Conservation (phyloP, 805 yeast genomes). For the Teunomyces funiuensis region DNA sequence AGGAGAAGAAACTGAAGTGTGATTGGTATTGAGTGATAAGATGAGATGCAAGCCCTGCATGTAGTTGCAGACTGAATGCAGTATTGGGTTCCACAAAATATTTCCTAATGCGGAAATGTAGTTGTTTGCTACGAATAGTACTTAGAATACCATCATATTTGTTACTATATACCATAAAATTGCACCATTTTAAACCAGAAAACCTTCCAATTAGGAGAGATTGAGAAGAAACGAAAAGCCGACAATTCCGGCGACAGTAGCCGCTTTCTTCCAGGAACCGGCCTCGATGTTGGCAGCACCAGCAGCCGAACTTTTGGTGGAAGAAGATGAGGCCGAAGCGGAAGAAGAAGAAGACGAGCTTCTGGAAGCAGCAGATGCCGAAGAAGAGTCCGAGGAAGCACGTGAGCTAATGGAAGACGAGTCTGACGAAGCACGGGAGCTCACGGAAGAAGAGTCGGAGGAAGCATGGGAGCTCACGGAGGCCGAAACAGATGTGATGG, state of each 20-base stretch:
- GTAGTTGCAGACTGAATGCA: no score
- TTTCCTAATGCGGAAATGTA: neutral
- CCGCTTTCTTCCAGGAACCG: slow-evolving; percentile 38
- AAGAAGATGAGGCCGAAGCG: slow-evolving; percentile 9
- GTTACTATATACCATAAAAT: slow-evolving; percentile 2
- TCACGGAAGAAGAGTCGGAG: slow-evolving; percentile 9
- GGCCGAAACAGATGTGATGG: slow-evolving; percentile 16
- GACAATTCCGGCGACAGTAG: slow-evolving; percentile 35
- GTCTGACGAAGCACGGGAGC: no score
- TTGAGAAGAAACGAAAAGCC: slow-evolving; percentile 37
- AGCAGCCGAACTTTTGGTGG: slow-evolving; percentile 16
- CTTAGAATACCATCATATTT: neutral
- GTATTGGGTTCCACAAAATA: neutral
- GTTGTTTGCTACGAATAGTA: neutral
- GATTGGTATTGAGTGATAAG: neutral
- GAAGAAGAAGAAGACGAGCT: slow-evolving; percentile 11
- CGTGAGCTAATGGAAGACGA: no score
- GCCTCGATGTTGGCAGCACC: slow-evolving; percentile 19
- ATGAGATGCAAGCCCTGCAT: no score
- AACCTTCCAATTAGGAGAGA: slow-evolving; percentile 10
- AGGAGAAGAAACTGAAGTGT: neutral
- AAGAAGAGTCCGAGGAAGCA: slow-evolving; percentile 9
- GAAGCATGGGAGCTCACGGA: slow-evolving; percentile 12
- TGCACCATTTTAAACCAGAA: neutral
- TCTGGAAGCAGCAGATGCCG: slow-evolving; percentile 12